Evolutionary conservation across 352 stramenopile species (phyloP).

Genomic region (Pythium plurisporium): DNA sequence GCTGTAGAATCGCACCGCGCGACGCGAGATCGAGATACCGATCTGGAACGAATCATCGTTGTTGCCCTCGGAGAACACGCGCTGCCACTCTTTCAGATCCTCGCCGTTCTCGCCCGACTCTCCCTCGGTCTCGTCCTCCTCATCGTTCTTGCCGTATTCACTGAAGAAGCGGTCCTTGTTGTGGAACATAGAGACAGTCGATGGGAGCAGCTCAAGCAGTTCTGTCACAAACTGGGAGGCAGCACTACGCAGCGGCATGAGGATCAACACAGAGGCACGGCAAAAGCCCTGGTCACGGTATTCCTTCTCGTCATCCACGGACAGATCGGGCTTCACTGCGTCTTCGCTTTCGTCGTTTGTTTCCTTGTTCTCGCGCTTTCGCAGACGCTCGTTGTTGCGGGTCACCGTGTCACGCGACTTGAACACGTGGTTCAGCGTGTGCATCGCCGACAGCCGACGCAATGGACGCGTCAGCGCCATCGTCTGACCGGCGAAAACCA

Average conservation of each 20-base stretch:
- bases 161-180: constrained; percentile 73
- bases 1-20: constrained; percentile 69
- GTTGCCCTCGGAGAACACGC: constrained; percentile 65
- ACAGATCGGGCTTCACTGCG: constrained; percentile 6
- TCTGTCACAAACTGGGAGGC: constrained; percentile 62
- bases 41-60: constrained; percentile 83
- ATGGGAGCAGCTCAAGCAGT: constrained; percentile 55
- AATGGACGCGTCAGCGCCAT: constrained; percentile 46
- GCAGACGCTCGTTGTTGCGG: constrained; percentile 69
- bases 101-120: constrained; percentile 14
- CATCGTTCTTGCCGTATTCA: constrained; percentile 45
- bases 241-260: constrained; percentile 63
- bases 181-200: constrained; percentile 52
- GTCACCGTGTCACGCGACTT: constrained; percentile 66
- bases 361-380: constrained; percentile 34
- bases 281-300: constrained; percentile 79
- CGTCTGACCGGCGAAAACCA: constrained; percentile 70
- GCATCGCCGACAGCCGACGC: constrained; percentile 62
- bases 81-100: constrained; percentile 64
- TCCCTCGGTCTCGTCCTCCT: constrained; percentile 15
- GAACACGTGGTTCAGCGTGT: constrained; percentile 76
- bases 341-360: background rate
- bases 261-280: constrained; percentile 59
- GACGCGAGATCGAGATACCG: constrained; percentile 63
- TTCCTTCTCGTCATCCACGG: constrained; percentile 46